phyloP scores from a whole-genome alignment of 352 stramenopile species.

The Pythium dissimile region DNA sequence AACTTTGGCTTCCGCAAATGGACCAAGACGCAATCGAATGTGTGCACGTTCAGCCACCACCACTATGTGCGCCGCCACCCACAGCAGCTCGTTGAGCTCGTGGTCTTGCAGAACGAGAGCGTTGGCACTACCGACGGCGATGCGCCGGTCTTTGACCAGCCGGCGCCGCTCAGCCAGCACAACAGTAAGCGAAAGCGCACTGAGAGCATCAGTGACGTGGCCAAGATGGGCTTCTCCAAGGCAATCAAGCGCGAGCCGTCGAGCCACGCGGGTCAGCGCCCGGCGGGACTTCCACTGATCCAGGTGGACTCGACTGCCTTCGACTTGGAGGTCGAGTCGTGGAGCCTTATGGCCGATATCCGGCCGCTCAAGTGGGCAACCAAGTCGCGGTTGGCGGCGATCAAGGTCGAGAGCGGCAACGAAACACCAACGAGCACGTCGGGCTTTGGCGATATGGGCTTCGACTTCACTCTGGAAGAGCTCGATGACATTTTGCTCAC shows the following conservation, averaged over 20 bases:
- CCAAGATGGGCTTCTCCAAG: slow-evolving; percentile 4
- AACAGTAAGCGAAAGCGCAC: slow-evolving; percentile 20
- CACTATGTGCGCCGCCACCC: slow-evolving; percentile 57
- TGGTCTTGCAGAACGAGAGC: slow-evolving; percentile 26
- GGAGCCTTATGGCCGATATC: slow-evolving; percentile 21
- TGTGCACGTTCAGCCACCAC: slow-evolving; percentile 79
- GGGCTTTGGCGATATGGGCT: slow-evolving; percentile 14
- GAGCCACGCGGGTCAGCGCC: neutral
- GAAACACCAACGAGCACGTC: slow-evolving; percentile 23
- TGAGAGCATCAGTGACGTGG: slow-evolving; percentile 11
- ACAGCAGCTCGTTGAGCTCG: slow-evolving; percentile 53
- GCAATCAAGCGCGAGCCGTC: slow-evolving; percentile 11
- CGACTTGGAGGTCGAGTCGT: slow-evolving; percentile 27
- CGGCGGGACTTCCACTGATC: slow-evolving; percentile 1
- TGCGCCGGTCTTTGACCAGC: neutral
- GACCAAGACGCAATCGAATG: slow-evolving; percentile 77
- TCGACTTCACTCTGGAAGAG: slow-evolving; percentile 29
- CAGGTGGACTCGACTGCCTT: slow-evolving; percentile 19
- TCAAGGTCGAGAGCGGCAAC: slow-evolving; percentile 24
- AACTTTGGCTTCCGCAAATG: slow-evolving; percentile 92
- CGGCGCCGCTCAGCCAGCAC: neutral
- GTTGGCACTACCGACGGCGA: neutral
- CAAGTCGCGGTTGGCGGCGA: slow-evolving; percentile 11
- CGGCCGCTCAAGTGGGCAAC: slow-evolving; percentile 18
- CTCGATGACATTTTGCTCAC: slow-evolving; percentile 26